Conservation (phyloP, 164 flowering plant species). For the Brasenia schreberi region DNA sequence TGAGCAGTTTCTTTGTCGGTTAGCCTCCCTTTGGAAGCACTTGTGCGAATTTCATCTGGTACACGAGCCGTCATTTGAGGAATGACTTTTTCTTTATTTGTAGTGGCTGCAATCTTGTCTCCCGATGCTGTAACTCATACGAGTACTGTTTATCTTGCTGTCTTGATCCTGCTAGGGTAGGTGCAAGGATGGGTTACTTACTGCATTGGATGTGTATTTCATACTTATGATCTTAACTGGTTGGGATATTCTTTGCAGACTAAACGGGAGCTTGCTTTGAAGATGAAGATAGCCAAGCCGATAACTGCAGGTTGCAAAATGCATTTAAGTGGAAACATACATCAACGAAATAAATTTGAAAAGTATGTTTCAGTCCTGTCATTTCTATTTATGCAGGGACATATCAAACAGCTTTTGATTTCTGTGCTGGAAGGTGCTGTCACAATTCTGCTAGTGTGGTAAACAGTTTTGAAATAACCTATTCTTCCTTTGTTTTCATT, state of each 20-base stretch:
- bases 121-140: slow-evolving; percentile 86
- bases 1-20: slow-evolving; percentile 80
- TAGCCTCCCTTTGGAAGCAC: slow-evolving; percentile 23
- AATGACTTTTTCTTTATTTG: slow-evolving; percentile 7
- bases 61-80: background rate
- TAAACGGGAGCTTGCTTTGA: slow-evolving; percentile 36
- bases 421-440: slow-evolving; percentile 90
- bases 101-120: slow-evolving; percentile 82
- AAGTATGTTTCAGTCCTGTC: background rate
- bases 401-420: slow-evolving; percentile 73
- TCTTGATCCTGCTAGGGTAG: slow-evolving; percentile 55
- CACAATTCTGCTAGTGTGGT: slow-evolving; percentile 98
- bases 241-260: slow-evolving; percentile 32
- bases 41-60: background rate
- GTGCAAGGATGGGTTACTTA: background rate
- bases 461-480: background rate
- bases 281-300: slow-evolving; percentile 74
- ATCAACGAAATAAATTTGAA: no score
- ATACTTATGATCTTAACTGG: background rate
- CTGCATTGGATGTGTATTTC: background rate
- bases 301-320: slow-evolving; percentile 51
- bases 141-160: slow-evolving; percentile 97
- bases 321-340: no score
- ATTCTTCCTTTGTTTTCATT: background rate
- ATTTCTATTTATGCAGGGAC: slow-evolving; percentile 39